Evolutionary conservation across 2,329 filamentous ascomycete species (phyloP).

Genomic region (Aureobasidium musti): DNA sequence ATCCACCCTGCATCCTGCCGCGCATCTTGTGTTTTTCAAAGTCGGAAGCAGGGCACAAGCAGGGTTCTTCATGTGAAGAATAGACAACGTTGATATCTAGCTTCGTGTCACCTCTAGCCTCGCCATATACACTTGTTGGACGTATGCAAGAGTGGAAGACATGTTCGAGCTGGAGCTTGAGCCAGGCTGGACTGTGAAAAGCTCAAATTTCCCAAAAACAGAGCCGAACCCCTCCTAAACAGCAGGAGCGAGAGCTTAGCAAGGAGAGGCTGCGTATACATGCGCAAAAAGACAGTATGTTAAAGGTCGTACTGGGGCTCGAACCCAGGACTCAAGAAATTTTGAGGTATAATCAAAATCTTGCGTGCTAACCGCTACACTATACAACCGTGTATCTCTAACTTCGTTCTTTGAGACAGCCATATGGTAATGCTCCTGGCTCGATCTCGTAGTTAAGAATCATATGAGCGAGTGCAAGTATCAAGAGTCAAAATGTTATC

Average conservation of each 20-base stretch:
- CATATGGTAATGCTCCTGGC: too few species aligned
- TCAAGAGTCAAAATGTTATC: too few species aligned
- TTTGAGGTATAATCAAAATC: conserved; percentile 20
- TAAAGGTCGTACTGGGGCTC: conserved; percentile 23
- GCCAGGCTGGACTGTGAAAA: background rate
- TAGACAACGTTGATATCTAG: background rate
- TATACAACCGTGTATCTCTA: conserved; percentile 26
- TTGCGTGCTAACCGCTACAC: conserved; percentile 29
- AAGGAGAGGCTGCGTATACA: too few species aligned
- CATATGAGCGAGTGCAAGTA: background rate
- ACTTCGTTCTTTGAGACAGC: too few species aligned
- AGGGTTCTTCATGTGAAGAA: background rate
- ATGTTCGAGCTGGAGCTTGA: background rate
- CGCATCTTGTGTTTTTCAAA: background rate
- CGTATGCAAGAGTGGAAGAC: background rate
- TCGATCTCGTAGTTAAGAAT: too few species aligned
- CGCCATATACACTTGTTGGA: background rate
- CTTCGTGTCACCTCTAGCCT: background rate
- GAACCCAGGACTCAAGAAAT: conserved; percentile 21
- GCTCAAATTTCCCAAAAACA: background rate
- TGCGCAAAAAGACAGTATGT: background rate
- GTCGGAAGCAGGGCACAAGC: background rate
- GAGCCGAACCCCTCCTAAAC: fast-evolving
- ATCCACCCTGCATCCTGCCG: conserved; percentile 10
- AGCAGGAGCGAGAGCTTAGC: background rate